Evolutionary conservation across 495 filamentous ascomycete genomes (phyloP).

Genomic region (Aspergillus bridgeri): DNA sequence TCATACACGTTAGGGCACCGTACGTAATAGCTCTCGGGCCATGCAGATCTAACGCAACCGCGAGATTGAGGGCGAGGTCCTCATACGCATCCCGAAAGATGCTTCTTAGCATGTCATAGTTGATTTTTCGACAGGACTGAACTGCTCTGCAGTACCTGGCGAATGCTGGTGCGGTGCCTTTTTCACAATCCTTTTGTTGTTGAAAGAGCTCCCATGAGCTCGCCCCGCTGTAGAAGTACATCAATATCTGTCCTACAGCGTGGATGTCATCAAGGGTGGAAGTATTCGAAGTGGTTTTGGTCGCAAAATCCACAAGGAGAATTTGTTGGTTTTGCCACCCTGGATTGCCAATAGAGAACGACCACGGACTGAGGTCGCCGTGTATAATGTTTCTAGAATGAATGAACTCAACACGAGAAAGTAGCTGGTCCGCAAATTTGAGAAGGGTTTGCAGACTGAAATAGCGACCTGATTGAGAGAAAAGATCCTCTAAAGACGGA

Average conservation of each 20-base stretch:
- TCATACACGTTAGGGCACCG: neutral
- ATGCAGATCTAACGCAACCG: neutral
- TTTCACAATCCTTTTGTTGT: neutral
- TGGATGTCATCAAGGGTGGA: neutral
- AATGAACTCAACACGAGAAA: conserved; percentile 2
- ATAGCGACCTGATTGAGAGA: conserved; percentile 4
- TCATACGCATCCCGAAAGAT: neutral
- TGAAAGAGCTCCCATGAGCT: neutral
- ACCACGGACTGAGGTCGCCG: conserved; percentile 1
- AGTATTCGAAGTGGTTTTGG: neutral
- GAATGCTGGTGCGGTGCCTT: neutral
- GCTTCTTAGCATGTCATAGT: neutral
- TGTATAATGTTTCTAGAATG: conserved; percentile 2
- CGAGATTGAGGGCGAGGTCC: neutral
- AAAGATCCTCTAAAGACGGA: neutral
- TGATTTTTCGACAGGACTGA: neutral
- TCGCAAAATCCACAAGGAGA: conserved; percentile 2
- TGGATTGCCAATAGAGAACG: neutral
- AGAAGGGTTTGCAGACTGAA: conserved; percentile 1
- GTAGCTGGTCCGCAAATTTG: neutral
- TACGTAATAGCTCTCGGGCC: neutral
- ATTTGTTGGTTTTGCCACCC: conserved; percentile 2
- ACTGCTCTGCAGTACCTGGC: neutral
- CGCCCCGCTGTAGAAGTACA: neutral
- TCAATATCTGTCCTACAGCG: neutral